These are phyloP conservation scores for Alternaria rosae DNA, from an alignment of 2,329 filamentous ascomycete species.

Conservation along the genomic window DNA sequence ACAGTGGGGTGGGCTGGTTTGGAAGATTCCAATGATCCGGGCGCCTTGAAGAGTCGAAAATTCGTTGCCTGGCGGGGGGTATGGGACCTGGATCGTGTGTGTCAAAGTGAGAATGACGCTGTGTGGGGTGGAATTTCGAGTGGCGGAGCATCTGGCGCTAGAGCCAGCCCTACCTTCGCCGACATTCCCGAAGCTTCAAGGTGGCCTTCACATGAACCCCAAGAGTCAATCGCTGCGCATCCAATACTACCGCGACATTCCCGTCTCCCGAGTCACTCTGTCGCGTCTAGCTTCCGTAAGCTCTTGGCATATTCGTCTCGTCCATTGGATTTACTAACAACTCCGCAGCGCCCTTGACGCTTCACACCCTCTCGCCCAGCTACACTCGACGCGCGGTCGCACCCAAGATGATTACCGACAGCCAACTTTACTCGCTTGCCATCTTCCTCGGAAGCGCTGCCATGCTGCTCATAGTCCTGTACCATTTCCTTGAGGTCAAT, in stretches of 20 bases:
- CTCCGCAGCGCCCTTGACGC: conserved; percentile 23
- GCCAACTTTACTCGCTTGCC: conserved; percentile 87
- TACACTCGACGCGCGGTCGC: conserved; percentile 38
- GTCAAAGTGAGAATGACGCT: conserved; percentile 49
- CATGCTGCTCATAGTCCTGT: conserved; percentile 92
- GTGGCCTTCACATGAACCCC: conserved; percentile 30
- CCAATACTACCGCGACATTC: conserved; percentile 11
- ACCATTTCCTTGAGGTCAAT: conserved; percentile 97
- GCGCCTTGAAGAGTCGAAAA: conserved; percentile 17
- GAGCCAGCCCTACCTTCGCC: conserved; percentile 21
- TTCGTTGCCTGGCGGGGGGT: conserved; percentile 25
- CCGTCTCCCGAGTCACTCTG: neutral
- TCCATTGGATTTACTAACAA: conserved; percentile 19
- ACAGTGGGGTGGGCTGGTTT: conserved; percentile 8
- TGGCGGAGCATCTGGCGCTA: conserved; percentile 25
- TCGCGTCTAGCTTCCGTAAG: conserved; percentile 9
- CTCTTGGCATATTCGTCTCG: neutral
- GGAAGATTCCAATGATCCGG: neutral
- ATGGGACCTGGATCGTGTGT: conserved; percentile 25
- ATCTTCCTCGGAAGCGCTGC: conserved; percentile 89
- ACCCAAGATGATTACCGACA: conserved; percentile 88
- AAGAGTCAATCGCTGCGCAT: conserved; percentile 11
- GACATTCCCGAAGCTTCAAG: conserved; percentile 33
- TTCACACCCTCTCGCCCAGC: conserved; percentile 14
- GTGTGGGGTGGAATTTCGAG: conserved; percentile 37